Evolutionary conservation across 805 yeast genomes (phyloP).

Genomic region (Blastobotrys chiropterorum): DNA sequence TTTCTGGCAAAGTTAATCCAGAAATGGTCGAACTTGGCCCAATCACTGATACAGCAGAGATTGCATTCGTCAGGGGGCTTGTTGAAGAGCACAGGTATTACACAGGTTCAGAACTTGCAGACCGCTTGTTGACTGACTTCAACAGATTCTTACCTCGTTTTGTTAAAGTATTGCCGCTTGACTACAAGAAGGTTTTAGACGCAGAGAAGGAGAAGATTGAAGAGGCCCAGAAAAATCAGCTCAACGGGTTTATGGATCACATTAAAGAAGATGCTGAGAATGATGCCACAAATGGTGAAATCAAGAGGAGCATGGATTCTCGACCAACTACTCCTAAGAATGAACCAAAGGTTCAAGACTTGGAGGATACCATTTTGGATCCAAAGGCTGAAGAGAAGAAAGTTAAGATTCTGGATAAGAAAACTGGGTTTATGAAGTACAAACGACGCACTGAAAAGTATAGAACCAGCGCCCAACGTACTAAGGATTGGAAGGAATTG

Average conservation of each 20-base stretch:
- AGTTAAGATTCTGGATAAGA: constrained; percentile 61
- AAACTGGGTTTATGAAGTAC: constrained; percentile 90
- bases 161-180: constrained; percentile 88
- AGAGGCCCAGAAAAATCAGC: constrained; percentile 50
- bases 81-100: constrained; percentile 93
- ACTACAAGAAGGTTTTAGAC: constrained; percentile 84
- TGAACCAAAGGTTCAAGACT: constrained; percentile 84
- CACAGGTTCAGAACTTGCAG: constrained; percentile 89
- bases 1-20: constrained; percentile 66
- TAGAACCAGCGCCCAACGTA: constrained; percentile 68
- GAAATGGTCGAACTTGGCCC: constrained; percentile 76
- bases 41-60: constrained; percentile 81
- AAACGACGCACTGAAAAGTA: constrained; percentile 82
- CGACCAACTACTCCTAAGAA: constrained; percentile 23
- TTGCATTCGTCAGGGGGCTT: constrained; percentile 87
- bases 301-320: constrained; percentile 26
- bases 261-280: constrained; percentile 78
- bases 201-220: constrained; percentile 60
- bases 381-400: constrained; percentile 58
- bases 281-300: constrained; percentile 87
- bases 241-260: constrained; percentile 53
- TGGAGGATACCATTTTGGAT: constrained; percentile 83
- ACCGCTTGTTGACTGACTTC: constrained; percentile 74
- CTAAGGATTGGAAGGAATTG: constrained; percentile 89
- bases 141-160: constrained; percentile 82